These are phyloP conservation scores for Xerocomus minutiporus DNA, from an alignment of 1,284 basidiomycete genomes.

Conservation along the genomic window DNA sequence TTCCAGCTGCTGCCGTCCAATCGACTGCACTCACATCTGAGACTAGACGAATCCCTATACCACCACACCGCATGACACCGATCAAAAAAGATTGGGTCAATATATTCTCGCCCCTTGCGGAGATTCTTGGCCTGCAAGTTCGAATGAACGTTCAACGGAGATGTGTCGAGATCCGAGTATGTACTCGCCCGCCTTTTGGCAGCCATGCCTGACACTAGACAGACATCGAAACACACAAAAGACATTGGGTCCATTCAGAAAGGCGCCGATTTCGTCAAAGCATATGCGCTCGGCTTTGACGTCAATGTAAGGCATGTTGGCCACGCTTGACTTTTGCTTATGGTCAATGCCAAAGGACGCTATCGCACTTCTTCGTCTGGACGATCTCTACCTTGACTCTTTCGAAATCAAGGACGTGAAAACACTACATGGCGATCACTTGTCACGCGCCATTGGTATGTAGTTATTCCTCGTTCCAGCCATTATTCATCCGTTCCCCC, in stretches of 20 bases:
- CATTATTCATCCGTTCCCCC: constrained; percentile 12
- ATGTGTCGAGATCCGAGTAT: constrained; percentile 88
- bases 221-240: constrained; percentile 95
- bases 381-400: constrained; percentile 96
- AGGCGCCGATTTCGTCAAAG: constrained; percentile 97
- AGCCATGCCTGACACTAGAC: constrained; percentile 2
- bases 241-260: constrained; percentile 91
- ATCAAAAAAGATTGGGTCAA: constrained; percentile 97
- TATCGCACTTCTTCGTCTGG: constrained; percentile 89
- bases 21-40: constrained; percentile 67
- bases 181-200: constrained; percentile 28
- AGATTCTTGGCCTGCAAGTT: constrained; percentile 91
- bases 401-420: constrained; percentile 99
- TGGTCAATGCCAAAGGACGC: constrained; percentile 63
- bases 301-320: constrained; percentile 61
- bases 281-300: constrained; percentile 92
- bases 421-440: constrained; percentile 94
- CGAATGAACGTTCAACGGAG: constrained; percentile 91
- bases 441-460: constrained; percentile 90
- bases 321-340: neutral
- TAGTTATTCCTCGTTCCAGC: neutral
- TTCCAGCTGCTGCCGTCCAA: constrained; percentile 51
- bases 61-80: constrained; percentile 96
- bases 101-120: constrained; percentile 93
- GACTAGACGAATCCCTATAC: constrained; percentile 81